phyloP scores from a whole-genome alignment of 2,329 filamentous ascomycete genomes.

The Rhexocercosporidium sp. region DNA sequence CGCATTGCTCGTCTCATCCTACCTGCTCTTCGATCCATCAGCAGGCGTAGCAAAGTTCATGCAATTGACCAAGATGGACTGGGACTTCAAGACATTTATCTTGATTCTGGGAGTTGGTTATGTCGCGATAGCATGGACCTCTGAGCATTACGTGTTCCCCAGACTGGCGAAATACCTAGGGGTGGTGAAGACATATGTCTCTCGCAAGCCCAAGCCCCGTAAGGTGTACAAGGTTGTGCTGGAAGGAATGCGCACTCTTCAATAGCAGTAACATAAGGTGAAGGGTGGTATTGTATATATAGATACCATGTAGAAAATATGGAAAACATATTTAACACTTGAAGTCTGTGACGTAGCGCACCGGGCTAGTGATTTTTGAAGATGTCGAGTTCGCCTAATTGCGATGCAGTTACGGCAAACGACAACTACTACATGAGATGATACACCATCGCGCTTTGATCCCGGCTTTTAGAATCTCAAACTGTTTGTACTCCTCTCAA shows the following conservation, averaged over 20 bases:
- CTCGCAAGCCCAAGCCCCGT: slow-evolving; percentile 71
- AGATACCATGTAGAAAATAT: slow-evolving; percentile 9
- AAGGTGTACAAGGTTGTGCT: slow-evolving; percentile 86
- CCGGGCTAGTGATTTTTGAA: background rate
- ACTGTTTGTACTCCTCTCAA: slow-evolving; percentile 8
- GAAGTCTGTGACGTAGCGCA: slow-evolving; percentile 11
- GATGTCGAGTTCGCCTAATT: slow-evolving; percentile 1
- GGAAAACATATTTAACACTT: background rate
- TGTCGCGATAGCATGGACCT: slow-evolving; percentile 70
- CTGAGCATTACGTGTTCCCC: slow-evolving; percentile 75
- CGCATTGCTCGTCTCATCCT: slow-evolving; percentile 70
- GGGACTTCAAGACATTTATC: slow-evolving; percentile 74
- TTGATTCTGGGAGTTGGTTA: slow-evolving; percentile 72
- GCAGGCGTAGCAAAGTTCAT: slow-evolving; percentile 74
- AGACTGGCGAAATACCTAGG: slow-evolving; percentile 72
- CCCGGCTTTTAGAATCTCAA: slow-evolving; percentile 8
- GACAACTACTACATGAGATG: slow-evolving; percentile 28
- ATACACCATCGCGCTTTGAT: slow-evolving; percentile 32
- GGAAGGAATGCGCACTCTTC: slow-evolving; percentile 61
- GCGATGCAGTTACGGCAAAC: slow-evolving; percentile 34
- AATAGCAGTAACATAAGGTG: slow-evolving; percentile 24
- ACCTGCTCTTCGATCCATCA: slow-evolving; percentile 81
- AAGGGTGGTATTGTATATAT: slow-evolving; percentile 9
- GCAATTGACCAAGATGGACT: slow-evolving; percentile 81
- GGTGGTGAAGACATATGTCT: slow-evolving; percentile 59